Percentiles rank a stretch among this genome's conserved stretches.
Evolutionary conservation across 176 grass and related monocot genomes (phyloP).

Genomic region (Oryza punctata): DNA sequence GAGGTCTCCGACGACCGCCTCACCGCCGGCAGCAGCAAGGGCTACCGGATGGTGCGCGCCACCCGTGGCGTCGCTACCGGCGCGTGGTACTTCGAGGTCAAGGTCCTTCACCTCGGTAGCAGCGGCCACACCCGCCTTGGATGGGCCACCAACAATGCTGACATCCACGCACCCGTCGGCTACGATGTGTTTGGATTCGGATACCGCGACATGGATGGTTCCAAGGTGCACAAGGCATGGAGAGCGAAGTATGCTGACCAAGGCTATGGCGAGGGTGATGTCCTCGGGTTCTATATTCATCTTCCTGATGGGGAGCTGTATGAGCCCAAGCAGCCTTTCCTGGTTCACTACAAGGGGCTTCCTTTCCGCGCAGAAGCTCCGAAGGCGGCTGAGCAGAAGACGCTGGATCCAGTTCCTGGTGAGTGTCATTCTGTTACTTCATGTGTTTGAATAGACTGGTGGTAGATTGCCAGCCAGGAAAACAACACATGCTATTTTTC

Average conservation of each 20-base stretch:
- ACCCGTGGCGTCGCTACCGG: slow-evolving; percentile 72
- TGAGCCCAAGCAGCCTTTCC: slow-evolving; percentile 69
- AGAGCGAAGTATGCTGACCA: slow-evolving; percentile 69
- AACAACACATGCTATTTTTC: not conserved
- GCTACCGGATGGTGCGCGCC: slow-evolving; percentile 91
- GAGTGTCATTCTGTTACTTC: slow-evolving; percentile 20
- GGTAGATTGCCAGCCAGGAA: not conserved
- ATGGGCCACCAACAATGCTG: slow-evolving; percentile 85
- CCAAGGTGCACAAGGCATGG: slow-evolving; percentile 78
- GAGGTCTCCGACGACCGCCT: slow-evolving; percentile 83
- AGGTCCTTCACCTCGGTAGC: slow-evolving; percentile 54
- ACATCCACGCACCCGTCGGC: slow-evolving; percentile 85
- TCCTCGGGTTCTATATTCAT: slow-evolving; percentile 87
- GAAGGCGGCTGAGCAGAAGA: slow-evolving; percentile 71
- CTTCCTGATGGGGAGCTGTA: slow-evolving; percentile 70
- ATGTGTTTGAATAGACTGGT: not conserved
- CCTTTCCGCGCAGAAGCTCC: slow-evolving; percentile 61
- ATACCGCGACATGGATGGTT: slow-evolving; percentile 78
- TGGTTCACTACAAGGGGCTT: slow-evolving; percentile 84
- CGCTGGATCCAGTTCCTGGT: slow-evolving; percentile 72
- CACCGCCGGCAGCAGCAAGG: slow-evolving; percentile 72
- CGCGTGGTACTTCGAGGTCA: slow-evolving; percentile 87
- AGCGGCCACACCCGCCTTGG: slow-evolving; percentile 79
- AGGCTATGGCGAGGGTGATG: slow-evolving; percentile 71
- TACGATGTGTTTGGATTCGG: slow-evolving; percentile 73